phyloP scores from a whole-genome alignment of 139 green algal species.

The Chara braunii region DNA sequence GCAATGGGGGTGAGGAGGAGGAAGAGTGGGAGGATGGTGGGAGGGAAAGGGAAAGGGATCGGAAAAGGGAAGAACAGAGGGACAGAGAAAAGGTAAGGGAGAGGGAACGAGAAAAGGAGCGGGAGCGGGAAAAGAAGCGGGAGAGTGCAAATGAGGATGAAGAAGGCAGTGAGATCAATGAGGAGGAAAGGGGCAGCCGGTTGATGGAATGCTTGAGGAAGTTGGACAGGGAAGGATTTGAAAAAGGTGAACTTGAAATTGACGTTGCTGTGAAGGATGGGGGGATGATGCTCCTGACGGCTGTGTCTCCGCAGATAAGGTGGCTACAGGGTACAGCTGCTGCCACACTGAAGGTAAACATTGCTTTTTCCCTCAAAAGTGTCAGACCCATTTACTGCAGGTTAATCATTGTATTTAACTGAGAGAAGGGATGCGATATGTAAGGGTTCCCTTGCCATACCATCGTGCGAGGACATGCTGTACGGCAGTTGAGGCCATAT shows the following conservation, averaged over 20 bases:
- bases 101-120: conserved; percentile 3
- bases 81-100: no score
- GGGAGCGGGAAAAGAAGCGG: conserved; percentile 1
- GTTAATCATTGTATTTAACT: no score
- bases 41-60: not conserved
- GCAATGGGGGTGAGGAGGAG: not conserved
- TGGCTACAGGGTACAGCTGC: conserved; percentile 42
- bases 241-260: conserved; percentile 18
- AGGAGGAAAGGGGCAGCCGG: not conserved
- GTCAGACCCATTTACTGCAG: no score
- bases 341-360: conserved; percentile 24
- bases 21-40: not conserved
- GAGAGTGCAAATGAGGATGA: conserved; percentile 11
- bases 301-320: conserved; percentile 26
- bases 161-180: not conserved
- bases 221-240: not conserved
- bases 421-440: no score
- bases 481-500: no score
- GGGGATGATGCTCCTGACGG: conserved; percentile 42
- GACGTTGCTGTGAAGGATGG: conserved; percentile 42
- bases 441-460: no score
- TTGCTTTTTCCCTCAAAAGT: not conserved
- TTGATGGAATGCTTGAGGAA: conserved; percentile 10
- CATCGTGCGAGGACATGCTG: no score
- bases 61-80: conserved; percentile 13